These are phyloP conservation scores for Penicillium oxalicum DNA, from an alignment of 2,329 filamentous ascomycete species.

Conservation along the genomic window DNA sequence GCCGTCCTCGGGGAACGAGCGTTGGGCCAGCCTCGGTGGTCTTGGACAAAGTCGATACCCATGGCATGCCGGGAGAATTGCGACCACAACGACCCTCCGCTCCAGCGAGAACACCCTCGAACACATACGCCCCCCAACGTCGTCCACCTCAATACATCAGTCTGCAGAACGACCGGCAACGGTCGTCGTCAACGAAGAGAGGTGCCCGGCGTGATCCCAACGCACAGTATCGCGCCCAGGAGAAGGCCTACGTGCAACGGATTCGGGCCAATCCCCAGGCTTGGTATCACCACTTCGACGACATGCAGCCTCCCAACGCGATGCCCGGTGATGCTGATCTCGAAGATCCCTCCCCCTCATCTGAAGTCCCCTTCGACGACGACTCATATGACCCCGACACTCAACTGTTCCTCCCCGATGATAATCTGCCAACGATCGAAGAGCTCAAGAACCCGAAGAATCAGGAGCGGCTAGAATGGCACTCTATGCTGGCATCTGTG, in stretches of 20 bases:
- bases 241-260: constrained; percentile 90
- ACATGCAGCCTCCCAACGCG: constrained; percentile 63
- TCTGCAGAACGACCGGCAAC: constrained; percentile 45
- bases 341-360: constrained; percentile 84
- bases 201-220: constrained; percentile 57
- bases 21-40: constrained; percentile 32
- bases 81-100: constrained; percentile 62
- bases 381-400: constrained; percentile 88
- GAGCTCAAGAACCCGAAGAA: constrained; percentile 84
- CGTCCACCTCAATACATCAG: constrained; percentile 49
- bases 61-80: constrained; percentile 27
- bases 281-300: constrained; percentile 57
- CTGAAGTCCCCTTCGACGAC: constrained; percentile 72
- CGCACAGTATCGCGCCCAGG: constrained; percentile 73
- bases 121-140: constrained; percentile 64
- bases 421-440: constrained; percentile 80
- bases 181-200: constrained; percentile 53
- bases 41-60: constrained; percentile 37
- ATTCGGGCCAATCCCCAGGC: constrained; percentile 74
- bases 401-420: constrained; percentile 85
- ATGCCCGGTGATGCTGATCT: constrained; percentile 73
- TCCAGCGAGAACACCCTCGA: constrained; percentile 68
- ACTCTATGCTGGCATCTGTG: constrained; percentile 94
- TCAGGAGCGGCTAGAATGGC: constrained; percentile 90
- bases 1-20: constrained; percentile 41